Base-by-base conservation (phyloP, 2,329 filamentous ascomycete genomes). In the Diaporthe vexans region DNA sequence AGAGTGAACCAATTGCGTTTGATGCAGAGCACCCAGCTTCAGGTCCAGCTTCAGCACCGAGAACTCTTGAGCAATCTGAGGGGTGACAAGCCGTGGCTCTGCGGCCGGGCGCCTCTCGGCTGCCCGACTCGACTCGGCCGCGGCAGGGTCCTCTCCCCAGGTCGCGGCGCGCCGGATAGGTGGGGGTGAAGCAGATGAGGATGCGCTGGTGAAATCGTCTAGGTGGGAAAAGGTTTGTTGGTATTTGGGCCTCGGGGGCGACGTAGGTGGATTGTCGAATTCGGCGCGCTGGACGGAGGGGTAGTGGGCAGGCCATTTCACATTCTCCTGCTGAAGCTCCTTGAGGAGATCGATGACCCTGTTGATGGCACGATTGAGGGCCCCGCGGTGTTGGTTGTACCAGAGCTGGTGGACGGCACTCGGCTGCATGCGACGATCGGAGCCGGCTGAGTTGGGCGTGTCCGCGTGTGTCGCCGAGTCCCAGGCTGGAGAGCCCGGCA, bases 41-140 rank as follows among this genome's bases (percentile, higher is more conserved):
- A 99, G 85, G 82, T 99, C 97, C 76, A 99, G 87, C 85, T 98
- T 99, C 77, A 99, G 85, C 43, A 99, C 93, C 0, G 96, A 98
- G 79, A 98, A 98, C 80, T 99, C 95, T 77, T 98, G 95, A 4
- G 95, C 94, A 76, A 98, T 95, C 83, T 98, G 95, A 40, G 95
- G 94, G 1, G 95, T 95, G 76, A 98, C 93, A 33, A 99, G 88
- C 77, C 97, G 89, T 19, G 96, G 96, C 80, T 97, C 95, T 13
- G 89, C 83, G 4, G 85, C 82, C 48, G 87, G 81, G 76, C 92
- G 91, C 72, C 85, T 87, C 78, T 94, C 91, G n/a, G 90, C 92
- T 26, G 89, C 85, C 76, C 88, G 90, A 83, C 94, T 97, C 9
- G 94, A 95, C 82, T 97, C 95, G 43, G 91, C 89, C 13, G 88